A percentile compares a stretch with the other conserved stretches of the same genome.
These are phyloP conservation scores for Lagenidium sp. DNA, from an alignment of 352 stramenopile genomes.

Conservation along the genomic window DNA sequence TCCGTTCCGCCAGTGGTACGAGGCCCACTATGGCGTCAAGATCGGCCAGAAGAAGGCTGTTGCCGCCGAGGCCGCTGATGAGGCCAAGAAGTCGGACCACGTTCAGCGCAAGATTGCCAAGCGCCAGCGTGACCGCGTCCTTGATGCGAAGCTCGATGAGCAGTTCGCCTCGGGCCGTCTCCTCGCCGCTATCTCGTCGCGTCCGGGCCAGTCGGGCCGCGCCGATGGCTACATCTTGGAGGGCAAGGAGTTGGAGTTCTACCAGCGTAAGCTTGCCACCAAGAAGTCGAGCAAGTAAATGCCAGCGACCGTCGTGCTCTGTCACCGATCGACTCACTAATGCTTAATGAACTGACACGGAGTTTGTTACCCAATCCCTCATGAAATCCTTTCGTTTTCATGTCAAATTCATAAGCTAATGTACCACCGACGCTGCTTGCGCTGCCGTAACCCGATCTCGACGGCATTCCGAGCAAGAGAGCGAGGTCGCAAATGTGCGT, in stretches of 20 bases:
- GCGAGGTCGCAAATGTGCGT: too few relatives aligned
- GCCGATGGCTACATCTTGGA: conserved; percentile 99
- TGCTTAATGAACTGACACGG: conserved; percentile 18
- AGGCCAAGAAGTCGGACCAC: conserved; percentile 91
- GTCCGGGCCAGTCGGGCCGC: conserved; percentile 97
- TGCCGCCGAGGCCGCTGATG: conserved; percentile 70
- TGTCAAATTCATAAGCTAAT: neutral
- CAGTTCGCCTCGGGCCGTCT: conserved; percentile 97
- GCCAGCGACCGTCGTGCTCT: too few relatives aligned
- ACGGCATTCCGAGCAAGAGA: too few relatives aligned
- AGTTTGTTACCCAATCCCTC: too few relatives aligned
- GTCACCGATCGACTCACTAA: too few relatives aligned
- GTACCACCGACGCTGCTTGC: too few relatives aligned
- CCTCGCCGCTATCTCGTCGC: conserved; percentile 95
- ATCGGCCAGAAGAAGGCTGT: conserved; percentile 84
- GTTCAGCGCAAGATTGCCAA: conserved; percentile 91
- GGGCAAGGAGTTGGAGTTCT: conserved; percentile 99
- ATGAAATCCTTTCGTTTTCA: neutral
- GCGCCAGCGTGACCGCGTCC: conserved; percentile 88
- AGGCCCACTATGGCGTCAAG: conserved; percentile 97
- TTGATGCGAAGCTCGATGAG: conserved; percentile 94
- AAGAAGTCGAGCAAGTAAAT: conserved; percentile 98
- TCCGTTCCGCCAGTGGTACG: conserved; percentile 99
- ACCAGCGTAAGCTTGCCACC: conserved; percentile 96
- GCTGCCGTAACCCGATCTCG: too few relatives aligned